Conservation (phyloP, 768 basidiomycete genomes). For the Lentinula lateritia region DNA sequence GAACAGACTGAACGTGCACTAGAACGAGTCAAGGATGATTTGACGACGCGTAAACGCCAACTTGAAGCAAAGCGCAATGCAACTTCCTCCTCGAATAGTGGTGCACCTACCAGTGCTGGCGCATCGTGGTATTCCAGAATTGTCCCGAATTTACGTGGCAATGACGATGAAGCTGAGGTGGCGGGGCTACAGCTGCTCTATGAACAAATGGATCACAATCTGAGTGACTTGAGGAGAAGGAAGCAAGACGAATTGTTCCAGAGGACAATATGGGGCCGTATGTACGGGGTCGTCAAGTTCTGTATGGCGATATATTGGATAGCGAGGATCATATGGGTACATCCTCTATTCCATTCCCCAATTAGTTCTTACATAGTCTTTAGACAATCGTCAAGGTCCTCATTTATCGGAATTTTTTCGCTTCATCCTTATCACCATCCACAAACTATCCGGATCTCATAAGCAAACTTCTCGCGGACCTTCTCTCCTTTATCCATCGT, state of each 20-base stretch:
- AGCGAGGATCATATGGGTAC: constrained; percentile 55
- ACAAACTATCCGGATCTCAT: constrained; percentile 37
- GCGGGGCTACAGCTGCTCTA: constrained; percentile 63
- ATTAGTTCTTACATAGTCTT: neutral
- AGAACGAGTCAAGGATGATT: constrained; percentile 53
- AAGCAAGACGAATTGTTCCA: constrained; percentile 45
- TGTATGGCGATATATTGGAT: constrained; percentile 66
- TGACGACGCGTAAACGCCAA: constrained; percentile 28
- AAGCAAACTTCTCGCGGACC: constrained; percentile 7
- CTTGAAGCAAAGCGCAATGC: constrained; percentile 22
- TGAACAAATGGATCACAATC: constrained; percentile 56
- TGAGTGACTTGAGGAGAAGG: constrained; percentile 44
- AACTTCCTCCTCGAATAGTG: constrained; percentile 11
- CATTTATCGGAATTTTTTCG: constrained; percentile 19
- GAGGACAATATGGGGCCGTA: constrained; percentile 48
- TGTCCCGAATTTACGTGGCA: constrained; percentile 42
- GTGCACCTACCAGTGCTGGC: constrained; percentile 11
- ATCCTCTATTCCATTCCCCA: neutral
- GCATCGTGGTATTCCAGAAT: constrained; percentile 46
- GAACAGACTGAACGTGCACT: constrained; percentile 53
- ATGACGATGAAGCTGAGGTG: constrained; percentile 44
- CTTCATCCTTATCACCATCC: constrained; percentile 21
- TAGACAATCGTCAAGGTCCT: constrained; percentile 53
- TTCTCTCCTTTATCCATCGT: neutral
- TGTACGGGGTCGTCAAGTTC: constrained; percentile 40